A percentile compares a stretch with the other conserved stretches of the same genome.
Evolutionary conservation across 108 stramenopile genomes (phyloP).

Genomic region (Cyclostephanos tholiformis): DNA sequence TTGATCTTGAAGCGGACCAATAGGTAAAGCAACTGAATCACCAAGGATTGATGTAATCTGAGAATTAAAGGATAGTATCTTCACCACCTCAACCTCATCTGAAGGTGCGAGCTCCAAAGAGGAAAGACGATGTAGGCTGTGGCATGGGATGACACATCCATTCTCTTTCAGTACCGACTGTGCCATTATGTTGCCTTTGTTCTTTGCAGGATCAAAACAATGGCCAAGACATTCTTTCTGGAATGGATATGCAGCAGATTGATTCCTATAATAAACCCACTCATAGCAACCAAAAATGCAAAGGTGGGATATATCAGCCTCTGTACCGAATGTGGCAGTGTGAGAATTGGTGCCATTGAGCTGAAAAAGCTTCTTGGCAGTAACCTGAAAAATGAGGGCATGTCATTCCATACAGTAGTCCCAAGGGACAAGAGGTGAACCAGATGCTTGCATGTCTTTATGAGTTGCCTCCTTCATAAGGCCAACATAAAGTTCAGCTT

Average conservation of each 20-base stretch:
- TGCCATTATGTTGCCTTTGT: constrained; percentile 38
- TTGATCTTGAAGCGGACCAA: neutral
- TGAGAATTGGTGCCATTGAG: too few relatives aligned
- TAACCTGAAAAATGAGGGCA: constrained; percentile 29
- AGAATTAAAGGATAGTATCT: constrained; percentile 3
- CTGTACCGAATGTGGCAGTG: too few relatives aligned
- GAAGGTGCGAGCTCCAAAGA: neutral
- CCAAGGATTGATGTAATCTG: neutral
- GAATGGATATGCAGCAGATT: too few relatives aligned
- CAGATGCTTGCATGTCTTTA: too few relatives aligned
- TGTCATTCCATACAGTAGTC: constrained; percentile 32
- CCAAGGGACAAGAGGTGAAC: too few relatives aligned
- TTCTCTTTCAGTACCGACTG: constrained; percentile 39
- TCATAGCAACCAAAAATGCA: too few relatives aligned
- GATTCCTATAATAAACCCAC: too few relatives aligned
- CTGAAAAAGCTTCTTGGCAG: too few relatives aligned
- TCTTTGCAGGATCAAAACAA: constrained; percentile 36
- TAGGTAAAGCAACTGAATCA: neutral
- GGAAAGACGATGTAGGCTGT: constrained; percentile 15
- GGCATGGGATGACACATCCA: constrained; percentile 32
- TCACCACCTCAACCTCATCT: neutral
- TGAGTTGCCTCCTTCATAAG: constrained; percentile 35
- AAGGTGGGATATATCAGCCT: too few relatives aligned
- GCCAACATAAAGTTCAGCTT: constrained; percentile 41
- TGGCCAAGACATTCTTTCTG: too few relatives aligned